Evolutionary conservation across 140 eudicot species (phyloP).

Genomic region (Senecio squalidus): DNA sequence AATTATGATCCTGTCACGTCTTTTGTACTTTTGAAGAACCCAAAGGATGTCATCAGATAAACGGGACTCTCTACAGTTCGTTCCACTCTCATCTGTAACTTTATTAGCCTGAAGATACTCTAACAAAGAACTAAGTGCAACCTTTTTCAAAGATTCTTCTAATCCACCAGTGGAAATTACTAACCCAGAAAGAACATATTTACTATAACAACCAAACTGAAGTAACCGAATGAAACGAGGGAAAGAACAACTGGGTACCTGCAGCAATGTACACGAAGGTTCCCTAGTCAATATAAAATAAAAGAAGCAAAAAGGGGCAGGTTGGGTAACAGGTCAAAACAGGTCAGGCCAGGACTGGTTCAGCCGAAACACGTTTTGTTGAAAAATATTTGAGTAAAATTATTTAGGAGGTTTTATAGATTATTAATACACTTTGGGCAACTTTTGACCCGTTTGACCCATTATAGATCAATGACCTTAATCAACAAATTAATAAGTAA

Average conservation of each 20-base stretch:
- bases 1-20: conserved; percentile 73
- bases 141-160: conserved; percentile 85
- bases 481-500: neutral
- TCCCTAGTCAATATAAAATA: conserved; percentile 16
- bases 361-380: neutral
- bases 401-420: neutral
- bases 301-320: neutral
- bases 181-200: conserved; percentile 65
- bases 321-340: neutral
- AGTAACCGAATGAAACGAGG: conserved; percentile 74
- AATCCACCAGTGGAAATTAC: conserved; percentile 94
- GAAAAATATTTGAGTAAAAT: neutral
- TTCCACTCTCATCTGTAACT: conserved; percentile 23
- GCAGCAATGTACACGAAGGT: conserved; percentile 14
- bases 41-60: conserved; percentile 65
- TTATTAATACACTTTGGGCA: neutral
- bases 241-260: conserved; percentile 82
- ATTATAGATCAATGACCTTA: neutral
- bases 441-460: neutral
- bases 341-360: neutral
- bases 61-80: conserved; percentile 33
- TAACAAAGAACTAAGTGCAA: conserved; percentile 69
- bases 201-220: conserved; percentile 63
- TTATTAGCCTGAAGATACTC: conserved; percentile 57
- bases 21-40: conserved; percentile 80